A percentile compares a stretch with the other conserved stretches of the same genome.
phyloP scores from a whole-genome alignment of 345 rosid genomes.

The Populus deltoides region DNA sequence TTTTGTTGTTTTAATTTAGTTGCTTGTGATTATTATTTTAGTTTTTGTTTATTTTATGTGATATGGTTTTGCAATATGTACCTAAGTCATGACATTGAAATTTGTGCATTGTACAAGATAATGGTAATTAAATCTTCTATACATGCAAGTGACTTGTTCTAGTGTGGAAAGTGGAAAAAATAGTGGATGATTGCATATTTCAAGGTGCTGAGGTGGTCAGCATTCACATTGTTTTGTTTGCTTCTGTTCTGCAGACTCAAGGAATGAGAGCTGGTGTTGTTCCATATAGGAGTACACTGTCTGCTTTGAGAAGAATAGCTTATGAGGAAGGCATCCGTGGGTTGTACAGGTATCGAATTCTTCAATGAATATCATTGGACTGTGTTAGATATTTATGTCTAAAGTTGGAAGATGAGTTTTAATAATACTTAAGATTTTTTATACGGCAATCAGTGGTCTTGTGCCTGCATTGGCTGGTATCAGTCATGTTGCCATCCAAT shows the following conservation, averaged over 20 bases:
- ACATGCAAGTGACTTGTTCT: not conserved
- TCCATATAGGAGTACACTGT: conserved; percentile 66
- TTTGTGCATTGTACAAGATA: conserved; percentile 3
- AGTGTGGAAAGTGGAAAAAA: not conserved
- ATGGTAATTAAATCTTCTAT: not conserved
- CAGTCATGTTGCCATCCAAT: conserved; percentile 92
- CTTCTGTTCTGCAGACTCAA: conserved; percentile 53
- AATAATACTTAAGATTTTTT: not conserved
- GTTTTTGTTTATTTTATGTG: not conserved
- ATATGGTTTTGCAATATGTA: not conserved
- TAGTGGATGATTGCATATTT: not conserved
- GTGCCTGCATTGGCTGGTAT: conserved; percentile 85
- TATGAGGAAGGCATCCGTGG: conserved; percentile 84
- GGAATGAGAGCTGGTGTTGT: conserved; percentile 67
- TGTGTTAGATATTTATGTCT: not conserved
- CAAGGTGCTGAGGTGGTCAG: not conserved
- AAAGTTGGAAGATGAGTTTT: not conserved
- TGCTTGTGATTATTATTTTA: not conserved
- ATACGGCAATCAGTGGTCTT: conserved; percentile 59
- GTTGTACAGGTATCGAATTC: conserved; percentile 56
- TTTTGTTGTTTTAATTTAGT: not conserved
- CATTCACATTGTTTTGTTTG: conserved; percentile 3
- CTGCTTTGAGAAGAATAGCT: conserved; percentile 79
- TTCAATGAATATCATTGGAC: not conserved
- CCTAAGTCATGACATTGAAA: not conserved